Evolutionary conservation across 2,329 filamentous ascomycete species (phyloP).

Genomic region (Exophiala mesophila): DNA sequence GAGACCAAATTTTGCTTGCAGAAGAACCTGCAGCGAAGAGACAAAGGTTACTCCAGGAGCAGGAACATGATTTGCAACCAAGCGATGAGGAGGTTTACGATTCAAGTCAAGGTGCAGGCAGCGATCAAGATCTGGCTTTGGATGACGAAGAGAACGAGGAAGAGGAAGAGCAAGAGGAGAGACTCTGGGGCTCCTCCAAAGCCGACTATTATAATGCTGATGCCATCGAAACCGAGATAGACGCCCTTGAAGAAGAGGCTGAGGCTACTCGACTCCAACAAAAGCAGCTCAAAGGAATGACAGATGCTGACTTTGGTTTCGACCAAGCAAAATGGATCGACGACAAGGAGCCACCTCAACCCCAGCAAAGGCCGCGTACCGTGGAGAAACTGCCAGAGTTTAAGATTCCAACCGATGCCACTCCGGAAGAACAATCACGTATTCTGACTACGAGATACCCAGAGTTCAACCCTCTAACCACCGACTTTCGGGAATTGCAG

Average conservation of each 20-base stretch:
- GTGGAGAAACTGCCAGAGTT: slow-evolving; percentile 82
- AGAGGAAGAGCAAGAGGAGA: slow-evolving; percentile 54
- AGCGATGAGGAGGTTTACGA: slow-evolving; percentile 61
- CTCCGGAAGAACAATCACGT: slow-evolving; percentile 65
- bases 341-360: slow-evolving; percentile 42
- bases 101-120: slow-evolving; percentile 36
- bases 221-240: slow-evolving; percentile 62
- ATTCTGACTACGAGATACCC: slow-evolving; percentile 79
- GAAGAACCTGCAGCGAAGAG: slow-evolving; percentile 76
- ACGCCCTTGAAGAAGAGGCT: slow-evolving; percentile 83
- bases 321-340: slow-evolving; percentile 82
- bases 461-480: slow-evolving; percentile 80
- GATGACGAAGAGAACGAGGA: slow-evolving; percentile 50
- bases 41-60: slow-evolving; percentile 61
- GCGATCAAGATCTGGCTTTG: slow-evolving; percentile 41
- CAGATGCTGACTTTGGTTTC: slow-evolving; percentile 87
- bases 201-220: slow-evolving; percentile 94
- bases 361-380: slow-evolving; percentile 44
- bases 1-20: slow-evolving; percentile 80
- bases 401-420: slow-evolving; percentile 76
- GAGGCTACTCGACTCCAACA: slow-evolving; percentile 85
- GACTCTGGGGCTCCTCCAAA: slow-evolving; percentile 81
- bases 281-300: slow-evolving; percentile 85
- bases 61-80: slow-evolving; percentile 52
- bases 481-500: slow-evolving; percentile 72